Base-by-base conservation (phyloP, 176 grass and related monocot species). In the Raddia distichophylla region DNA sequence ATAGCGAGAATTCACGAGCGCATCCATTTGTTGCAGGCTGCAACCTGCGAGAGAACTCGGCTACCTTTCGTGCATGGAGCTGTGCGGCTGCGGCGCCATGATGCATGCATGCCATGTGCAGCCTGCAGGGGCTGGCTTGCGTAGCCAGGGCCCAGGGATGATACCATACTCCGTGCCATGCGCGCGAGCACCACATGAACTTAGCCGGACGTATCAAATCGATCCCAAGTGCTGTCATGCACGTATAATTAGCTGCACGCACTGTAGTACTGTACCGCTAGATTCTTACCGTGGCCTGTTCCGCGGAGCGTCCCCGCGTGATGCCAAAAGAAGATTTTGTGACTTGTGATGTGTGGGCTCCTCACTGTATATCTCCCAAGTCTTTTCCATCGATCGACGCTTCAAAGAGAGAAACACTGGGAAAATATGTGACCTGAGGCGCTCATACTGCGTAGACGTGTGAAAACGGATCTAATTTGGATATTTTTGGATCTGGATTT, bases 281-380 rank as follows among this genome's bases (percentile, higher is more conserved):
- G 80, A 82, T 53, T 74, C 69, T 82, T 82, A 83, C 14, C 18
- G 10, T 74, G 60, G 16, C 45, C 56, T 83, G 18, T 74, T 73
- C 57, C 6, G n/a, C 34, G 7, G 57, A 42, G 64, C 7, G 54
- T n/a, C 10, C 1, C 60, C 49, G 49, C 34, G 35, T 74, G 35
- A 66, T 35, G 62, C 37, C 60, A 57, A 75, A 74, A 83, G 8
- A 54, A 65, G 60, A 73, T 63, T 40, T 53, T 32, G 60, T n/a
- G 81, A 18, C 27, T 27, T 64, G 48, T 66, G 60, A 74, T 60
- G 8, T 51, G 49, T 27, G 73, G 57, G 34, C 47, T 74, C 17
- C 17, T 55, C 44, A 46, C 12, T 56, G 5, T 11, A 14, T 40
- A 60, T 61, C 16, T 37, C 13, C 43, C 7, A 5, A 2, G 14